Percentiles rank a stretch among this genome's conserved stretches.
Evolutionary conservation across 2,329 filamentous ascomycete species (phyloP).

Genomic region (Bimuria novae-zelandiae): DNA sequence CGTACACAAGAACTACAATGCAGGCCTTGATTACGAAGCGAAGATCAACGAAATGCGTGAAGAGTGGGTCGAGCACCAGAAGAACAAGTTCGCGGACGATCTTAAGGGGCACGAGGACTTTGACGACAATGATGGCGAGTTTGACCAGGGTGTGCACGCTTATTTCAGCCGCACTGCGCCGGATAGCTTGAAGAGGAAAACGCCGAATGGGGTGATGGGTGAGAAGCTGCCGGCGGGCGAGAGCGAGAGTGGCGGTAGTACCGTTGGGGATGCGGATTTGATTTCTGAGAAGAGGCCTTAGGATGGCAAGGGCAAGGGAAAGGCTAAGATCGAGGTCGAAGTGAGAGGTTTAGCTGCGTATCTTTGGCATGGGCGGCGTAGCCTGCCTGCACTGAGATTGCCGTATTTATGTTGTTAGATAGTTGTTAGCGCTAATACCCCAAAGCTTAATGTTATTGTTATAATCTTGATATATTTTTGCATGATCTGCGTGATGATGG

Average conservation of each 20-base stretch:
- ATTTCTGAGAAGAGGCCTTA: slow-evolving; percentile 8
- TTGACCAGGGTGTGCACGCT: slow-evolving; percentile 36
- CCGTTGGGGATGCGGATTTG: neutral
- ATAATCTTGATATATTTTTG: too few relatives aligned
- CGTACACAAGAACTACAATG: slow-evolving; percentile 80
- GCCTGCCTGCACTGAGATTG: too few relatives aligned
- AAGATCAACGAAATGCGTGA: slow-evolving; percentile 81
- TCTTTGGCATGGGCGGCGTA: neutral
- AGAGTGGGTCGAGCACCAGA: slow-evolving; percentile 61
- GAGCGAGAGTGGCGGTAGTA: neutral
- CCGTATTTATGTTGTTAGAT: neutral
- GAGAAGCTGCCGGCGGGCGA: slow-evolving; percentile 8
- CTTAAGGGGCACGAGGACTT: slow-evolving; percentile 30
- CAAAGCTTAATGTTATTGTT: slow-evolving; percentile 1
- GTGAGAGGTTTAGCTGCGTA: neutral
- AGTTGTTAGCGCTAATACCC: slow-evolving; percentile 3
- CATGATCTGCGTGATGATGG: too few relatives aligned
- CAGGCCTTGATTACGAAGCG: slow-evolving; percentile 78
- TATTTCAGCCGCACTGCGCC: slow-evolving; percentile 33
- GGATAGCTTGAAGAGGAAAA: slow-evolving; percentile 8
- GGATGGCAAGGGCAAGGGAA: neutral
- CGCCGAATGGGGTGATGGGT: slow-evolving; percentile 22
- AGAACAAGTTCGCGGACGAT: slow-evolving; percentile 49
- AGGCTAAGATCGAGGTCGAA: neutral
- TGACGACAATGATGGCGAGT: slow-evolving; percentile 23